phyloP scores from a whole-genome alignment of 2,329 filamentous ascomycete species.

The Cercospora zeae-maydis region DNA sequence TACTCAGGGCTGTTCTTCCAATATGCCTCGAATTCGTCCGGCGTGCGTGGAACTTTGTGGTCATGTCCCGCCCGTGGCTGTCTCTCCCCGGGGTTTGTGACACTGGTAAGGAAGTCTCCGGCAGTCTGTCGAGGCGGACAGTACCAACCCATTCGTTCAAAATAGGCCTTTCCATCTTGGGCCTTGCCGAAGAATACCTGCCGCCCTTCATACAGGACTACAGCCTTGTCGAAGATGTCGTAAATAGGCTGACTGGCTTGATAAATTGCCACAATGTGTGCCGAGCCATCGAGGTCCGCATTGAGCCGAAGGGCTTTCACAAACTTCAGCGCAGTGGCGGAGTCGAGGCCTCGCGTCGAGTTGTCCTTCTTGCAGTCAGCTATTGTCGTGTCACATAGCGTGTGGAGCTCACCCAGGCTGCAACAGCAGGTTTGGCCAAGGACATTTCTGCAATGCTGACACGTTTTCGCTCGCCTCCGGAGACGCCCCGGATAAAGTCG shows the following conservation, averaged over 20 bases:
- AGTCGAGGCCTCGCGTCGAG: conserved; percentile 51
- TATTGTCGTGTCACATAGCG: no score
- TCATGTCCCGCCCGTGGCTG: conserved; percentile 57
- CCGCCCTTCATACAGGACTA: conserved; percentile 71
- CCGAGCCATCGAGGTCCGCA: conserved; percentile 48
- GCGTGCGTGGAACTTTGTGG: conserved; percentile 59
- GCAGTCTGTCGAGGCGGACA: conserved; percentile 66
- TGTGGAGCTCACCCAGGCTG: conserved; percentile 36
- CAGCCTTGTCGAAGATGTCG: conserved; percentile 69
- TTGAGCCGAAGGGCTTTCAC: conserved; percentile 51
- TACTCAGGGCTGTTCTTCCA: conserved; percentile 50
- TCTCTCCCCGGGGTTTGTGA: conserved; percentile 63
- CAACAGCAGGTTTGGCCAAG: conserved; percentile 40
- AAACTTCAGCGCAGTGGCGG: conserved; percentile 58
- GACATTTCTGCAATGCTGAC: conserved; percentile 57
- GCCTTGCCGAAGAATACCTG: conserved; percentile 73
- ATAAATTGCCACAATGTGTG: conserved; percentile 58
- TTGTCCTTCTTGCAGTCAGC: conserved; percentile 42
- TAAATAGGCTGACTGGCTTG: conserved; percentile 52
- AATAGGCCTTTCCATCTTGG: conserved; percentile 58
- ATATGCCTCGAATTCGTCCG: conserved; percentile 62
- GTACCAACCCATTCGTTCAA: conserved; percentile 65
- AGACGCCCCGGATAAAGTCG: conserved; percentile 60
- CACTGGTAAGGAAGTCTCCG: conserved; percentile 65
- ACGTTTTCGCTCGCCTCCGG: conserved; percentile 53